Conservation (phyloP, 495 filamentous ascomycete genomes). For the Annulohypoxylon moriforme region DNA sequence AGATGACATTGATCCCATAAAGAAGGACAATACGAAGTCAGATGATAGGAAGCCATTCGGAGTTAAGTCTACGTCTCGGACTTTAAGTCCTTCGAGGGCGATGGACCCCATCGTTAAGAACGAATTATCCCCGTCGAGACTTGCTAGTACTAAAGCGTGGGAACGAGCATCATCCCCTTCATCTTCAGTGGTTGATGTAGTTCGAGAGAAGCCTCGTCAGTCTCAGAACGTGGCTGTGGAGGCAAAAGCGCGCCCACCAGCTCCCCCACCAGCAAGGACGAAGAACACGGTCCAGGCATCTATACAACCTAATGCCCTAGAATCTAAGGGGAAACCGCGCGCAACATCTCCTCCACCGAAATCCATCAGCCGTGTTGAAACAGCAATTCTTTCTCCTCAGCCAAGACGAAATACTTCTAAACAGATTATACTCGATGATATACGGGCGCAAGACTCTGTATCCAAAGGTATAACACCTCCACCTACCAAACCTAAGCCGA, state of each 20-base stretch:
- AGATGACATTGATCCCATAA: conserved; percentile 52
- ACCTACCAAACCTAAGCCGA: conserved; percentile 1
- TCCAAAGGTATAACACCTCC: conserved; percentile 10
- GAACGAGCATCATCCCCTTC: conserved; percentile 28
- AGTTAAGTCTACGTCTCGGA: conserved; percentile 27
- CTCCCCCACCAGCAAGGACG: conserved; percentile 41
- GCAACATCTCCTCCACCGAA: conserved; percentile 30
- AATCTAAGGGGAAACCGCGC: conserved; percentile 20
- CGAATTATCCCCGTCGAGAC: conserved; percentile 36
- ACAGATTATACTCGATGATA: conserved; percentile 31
- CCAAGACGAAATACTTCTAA: conserved; percentile 32
- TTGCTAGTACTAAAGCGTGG: conserved; percentile 31
- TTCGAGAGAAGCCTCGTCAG: conserved; percentile 9
- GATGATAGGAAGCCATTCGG: conserved; percentile 38
- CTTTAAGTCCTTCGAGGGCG: conserved; percentile 39
- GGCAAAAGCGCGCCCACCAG: conserved; percentile 30
- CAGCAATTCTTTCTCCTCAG: conserved; percentile 36
- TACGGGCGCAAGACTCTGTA: conserved; percentile 16
- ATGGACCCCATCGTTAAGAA: conserved; percentile 39
- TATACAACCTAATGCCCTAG: conserved; percentile 5
- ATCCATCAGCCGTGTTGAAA: conserved; percentile 12
- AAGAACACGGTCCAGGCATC: conserved; percentile 20
- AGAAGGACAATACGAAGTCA: conserved; percentile 42
- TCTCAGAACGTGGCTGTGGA: conserved; percentile 9
- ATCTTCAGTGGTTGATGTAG: neutral